A percentile compares a stretch with the other conserved stretches of the same genome.
phyloP scores from a whole-genome alignment of 1,139 yeast genomes.

The Tardiomyces blankii region DNA sequence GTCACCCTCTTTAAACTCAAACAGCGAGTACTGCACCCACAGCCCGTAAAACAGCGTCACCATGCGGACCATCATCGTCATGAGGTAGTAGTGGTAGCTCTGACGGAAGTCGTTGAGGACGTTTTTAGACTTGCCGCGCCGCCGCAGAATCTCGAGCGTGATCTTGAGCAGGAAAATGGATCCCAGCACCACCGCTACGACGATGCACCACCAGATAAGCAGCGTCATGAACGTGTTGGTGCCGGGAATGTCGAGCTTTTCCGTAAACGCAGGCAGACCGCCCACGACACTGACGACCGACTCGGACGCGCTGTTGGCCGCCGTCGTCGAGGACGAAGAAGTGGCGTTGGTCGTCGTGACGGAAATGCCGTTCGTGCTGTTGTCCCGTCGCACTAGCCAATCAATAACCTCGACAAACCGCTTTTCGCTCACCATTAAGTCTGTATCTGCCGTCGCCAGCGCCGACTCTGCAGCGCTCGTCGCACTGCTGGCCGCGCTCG shows the following conservation, averaged over 20 bases:
- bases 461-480: too few relatives aligned
- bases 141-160: slow-evolving; percentile 15
- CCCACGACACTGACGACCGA: slow-evolving; percentile 15
- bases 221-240: slow-evolving; percentile 25
- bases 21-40: slow-evolving; percentile 23
- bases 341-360: neutral
- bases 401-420: neutral
- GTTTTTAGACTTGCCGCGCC: slow-evolving; percentile 7
- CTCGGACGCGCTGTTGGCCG: neutral
- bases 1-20: slow-evolving; percentile 23
- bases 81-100: slow-evolving; percentile 14
- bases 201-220: slow-evolving; percentile 23
- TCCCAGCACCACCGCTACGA: slow-evolving; percentile 15
- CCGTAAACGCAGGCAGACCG: slow-evolving; percentile 22
- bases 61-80: slow-evolving; percentile 18
- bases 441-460: too few relatives aligned
- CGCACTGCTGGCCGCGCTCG: too few relatives aligned
- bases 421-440: neutral
- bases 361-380: neutral
- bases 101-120: slow-evolving; percentile 16
- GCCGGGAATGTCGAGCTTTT: slow-evolving; percentile 21
- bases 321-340: neutral
- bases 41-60: slow-evolving; percentile 23
- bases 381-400: slow-evolving; percentile 2
- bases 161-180: slow-evolving; percentile 15